Conservation (phyloP, 371 early-diverging fungal species). For the Apophysomyces trapeziformis region DNA sequence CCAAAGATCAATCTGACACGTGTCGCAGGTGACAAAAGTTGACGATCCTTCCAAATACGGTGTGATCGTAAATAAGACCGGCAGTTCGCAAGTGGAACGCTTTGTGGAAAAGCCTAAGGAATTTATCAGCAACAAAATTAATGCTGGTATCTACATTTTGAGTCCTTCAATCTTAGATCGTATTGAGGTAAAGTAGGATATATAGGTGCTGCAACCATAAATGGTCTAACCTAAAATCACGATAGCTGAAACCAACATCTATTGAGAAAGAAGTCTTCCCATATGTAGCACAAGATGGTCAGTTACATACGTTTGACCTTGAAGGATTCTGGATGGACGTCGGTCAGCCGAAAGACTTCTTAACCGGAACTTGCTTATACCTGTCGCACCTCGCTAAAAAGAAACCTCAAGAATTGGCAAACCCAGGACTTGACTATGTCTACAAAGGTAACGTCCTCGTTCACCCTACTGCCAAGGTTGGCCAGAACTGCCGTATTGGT, state of each 20-base stretch:
- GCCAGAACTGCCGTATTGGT: constrained; percentile 94
- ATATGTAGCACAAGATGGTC: constrained; percentile 82
- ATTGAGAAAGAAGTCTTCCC: constrained; percentile 99
- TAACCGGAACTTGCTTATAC: constrained; percentile 96
- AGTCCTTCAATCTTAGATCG: constrained; percentile 90
- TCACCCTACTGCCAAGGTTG: constrained; percentile 92
- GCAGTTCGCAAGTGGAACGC: constrained; percentile 80
- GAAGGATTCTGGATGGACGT: constrained; percentile 99
- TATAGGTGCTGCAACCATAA: not conserved
- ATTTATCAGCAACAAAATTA: constrained; percentile 97
- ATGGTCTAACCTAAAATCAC: not conserved
- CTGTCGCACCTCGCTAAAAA: constrained; percentile 82
- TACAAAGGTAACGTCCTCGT: constrained; percentile 89
- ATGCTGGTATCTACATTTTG: constrained; percentile 99
- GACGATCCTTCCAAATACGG: constrained; percentile 99
- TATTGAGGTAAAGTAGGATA: constrained; percentile 66
- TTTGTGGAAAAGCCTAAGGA: constrained; percentile 99
- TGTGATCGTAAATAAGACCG: constrained; percentile 84
- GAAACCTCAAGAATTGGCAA: constrained; percentile 73
- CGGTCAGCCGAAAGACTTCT: constrained; percentile 99
- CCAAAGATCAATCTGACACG: not conserved
- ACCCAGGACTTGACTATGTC: constrained; percentile 69
- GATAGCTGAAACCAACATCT: constrained; percentile 88
- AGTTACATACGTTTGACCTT: constrained; percentile 93
- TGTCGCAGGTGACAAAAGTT: constrained; percentile 87